These are phyloP conservation scores for Camellia oleifera DNA, from an alignment of 179 eudicot species.

Conservation along the genomic window DNA sequence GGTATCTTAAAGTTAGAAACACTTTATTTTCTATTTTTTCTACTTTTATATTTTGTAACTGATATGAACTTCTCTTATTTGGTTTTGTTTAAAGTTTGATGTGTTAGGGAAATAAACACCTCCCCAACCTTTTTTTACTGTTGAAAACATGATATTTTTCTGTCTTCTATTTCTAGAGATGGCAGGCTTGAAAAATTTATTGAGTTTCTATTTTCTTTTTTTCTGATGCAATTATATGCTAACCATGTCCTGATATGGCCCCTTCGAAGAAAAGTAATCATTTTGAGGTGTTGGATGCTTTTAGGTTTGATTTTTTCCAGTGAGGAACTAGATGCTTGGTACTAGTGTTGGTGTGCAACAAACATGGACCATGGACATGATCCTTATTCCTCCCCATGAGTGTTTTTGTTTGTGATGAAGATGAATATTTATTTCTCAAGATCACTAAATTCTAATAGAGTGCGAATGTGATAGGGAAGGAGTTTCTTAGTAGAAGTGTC, in stretches of 20 bases:
- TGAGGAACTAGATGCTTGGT: neutral
- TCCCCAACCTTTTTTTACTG: neutral
- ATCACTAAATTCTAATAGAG: neutral
- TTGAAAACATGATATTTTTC: neutral
- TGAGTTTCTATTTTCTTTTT: neutral
- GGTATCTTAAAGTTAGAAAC: neutral
- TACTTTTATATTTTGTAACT: neutral
- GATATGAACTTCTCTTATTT: neutral
- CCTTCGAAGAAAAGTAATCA: neutral
- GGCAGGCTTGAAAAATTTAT: neutral
- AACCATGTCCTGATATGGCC: neutral
- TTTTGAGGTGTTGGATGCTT: neutral
- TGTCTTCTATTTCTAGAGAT: neutral
- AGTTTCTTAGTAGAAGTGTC: neutral
- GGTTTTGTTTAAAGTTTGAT: neutral
- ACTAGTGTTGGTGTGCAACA: neutral
- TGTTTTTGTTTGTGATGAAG: slow-evolving; percentile 1
- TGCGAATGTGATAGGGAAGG: neutral
- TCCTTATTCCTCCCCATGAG: neutral
- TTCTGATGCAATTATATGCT: neutral
- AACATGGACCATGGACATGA: neutral
- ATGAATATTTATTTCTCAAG: neutral
- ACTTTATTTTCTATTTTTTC: neutral
- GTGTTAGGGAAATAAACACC: neutral
- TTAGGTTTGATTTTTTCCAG: neutral